These are phyloP conservation scores for Fomitopsis palustris DNA, from an alignment of 1,284 basidiomycete genomes.

Conservation along the genomic window DNA sequence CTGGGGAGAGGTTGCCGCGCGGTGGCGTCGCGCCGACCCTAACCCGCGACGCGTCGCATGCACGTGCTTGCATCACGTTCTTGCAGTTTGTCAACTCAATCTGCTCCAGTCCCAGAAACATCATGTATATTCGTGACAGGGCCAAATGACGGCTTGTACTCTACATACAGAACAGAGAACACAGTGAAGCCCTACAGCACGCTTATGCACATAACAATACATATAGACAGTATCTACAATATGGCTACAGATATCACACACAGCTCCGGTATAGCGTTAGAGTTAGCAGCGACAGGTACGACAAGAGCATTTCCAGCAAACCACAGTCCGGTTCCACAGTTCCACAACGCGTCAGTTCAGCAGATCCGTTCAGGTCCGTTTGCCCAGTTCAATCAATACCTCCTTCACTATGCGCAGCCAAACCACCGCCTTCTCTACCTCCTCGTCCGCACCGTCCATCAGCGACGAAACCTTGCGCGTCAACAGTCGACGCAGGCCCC, in stretches of 20 bases:
- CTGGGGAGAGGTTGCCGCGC: not conserved
- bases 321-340: not conserved
- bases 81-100: too few relatives aligned
- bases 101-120: not conserved
- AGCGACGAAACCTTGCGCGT: conserved; percentile 59
- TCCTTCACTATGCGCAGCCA: conserved; percentile 66
- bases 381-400: conserved; percentile 53
- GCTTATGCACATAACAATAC: not conserved
- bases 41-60: not conserved
- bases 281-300: not conserved
- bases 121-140: conserved; percentile 19
- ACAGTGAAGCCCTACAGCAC: not conserved
- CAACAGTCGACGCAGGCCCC: conserved; percentile 53
- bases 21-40: not conserved
- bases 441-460: conserved; percentile 55
- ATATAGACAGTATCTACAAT: not conserved
- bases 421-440: conserved; percentile 52
- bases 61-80: not conserved
- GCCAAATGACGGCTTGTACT: not conserved
- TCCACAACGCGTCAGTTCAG: not conserved
- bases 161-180: not conserved
- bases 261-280: not conserved
- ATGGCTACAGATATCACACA: conserved; percentile 2
- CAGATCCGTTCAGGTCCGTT: conserved; percentile 34
- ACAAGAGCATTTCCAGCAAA: not conserved